These are phyloP conservation scores for Albophoma yamanashiensis DNA, from an alignment of 2,329 filamentous ascomycete genomes.

Conservation along the genomic window DNA sequence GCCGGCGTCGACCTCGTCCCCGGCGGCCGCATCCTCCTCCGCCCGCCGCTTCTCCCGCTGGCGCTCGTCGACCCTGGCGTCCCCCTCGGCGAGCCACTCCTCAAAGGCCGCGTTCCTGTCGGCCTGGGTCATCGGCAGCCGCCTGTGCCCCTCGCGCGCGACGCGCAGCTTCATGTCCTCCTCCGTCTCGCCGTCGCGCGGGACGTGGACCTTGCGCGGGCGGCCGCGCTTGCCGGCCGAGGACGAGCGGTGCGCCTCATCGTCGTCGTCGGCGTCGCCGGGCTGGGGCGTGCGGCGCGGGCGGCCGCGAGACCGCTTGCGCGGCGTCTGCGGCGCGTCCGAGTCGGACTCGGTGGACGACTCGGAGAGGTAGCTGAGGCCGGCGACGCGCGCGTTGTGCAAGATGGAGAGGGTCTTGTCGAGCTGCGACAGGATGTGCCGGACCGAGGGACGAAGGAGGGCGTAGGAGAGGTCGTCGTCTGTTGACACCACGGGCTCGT, in stretches of 20 bases:
- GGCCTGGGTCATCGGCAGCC: slow-evolving; percentile 13
- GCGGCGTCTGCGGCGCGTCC: slow-evolving; percentile 8
- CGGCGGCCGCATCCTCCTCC: slow-evolving; percentile 2
- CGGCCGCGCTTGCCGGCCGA: slow-evolving; percentile 21
- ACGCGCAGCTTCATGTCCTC: slow-evolving; percentile 35
- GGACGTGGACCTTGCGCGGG: slow-evolving; percentile 27
- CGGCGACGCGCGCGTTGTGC: slow-evolving; percentile 52
- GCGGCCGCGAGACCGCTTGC: slow-evolving; percentile 15
- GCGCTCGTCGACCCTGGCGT: slow-evolving; percentile 3
- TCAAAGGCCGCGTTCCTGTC: slow-evolving; percentile 22
- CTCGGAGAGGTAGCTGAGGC: slow-evolving; percentile 25
- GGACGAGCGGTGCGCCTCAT: slow-evolving; percentile 1
- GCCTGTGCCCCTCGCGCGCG: slow-evolving; percentile 29
- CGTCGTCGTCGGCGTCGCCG: slow-evolving; percentile 4
- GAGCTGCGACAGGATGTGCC: slow-evolving; percentile 59
- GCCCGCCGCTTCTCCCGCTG: background rate
- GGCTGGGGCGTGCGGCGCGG: slow-evolving; percentile 10
- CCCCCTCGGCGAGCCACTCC: slow-evolving; percentile 20
- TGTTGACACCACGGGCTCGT: slow-evolving; percentile 46
- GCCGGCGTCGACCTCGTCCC: slow-evolving; percentile 8
- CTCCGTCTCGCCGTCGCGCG: slow-evolving; percentile 32
- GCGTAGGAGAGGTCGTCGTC: slow-evolving; percentile 59
- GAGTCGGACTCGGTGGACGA: slow-evolving; percentile 27
- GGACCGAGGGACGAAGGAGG: slow-evolving; percentile 56
- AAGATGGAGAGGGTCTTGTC: slow-evolving; percentile 61